Evolutionary conservation across 192 early-diverging fungal species (phyloP).

Genomic region (Podila epigama): DNA sequence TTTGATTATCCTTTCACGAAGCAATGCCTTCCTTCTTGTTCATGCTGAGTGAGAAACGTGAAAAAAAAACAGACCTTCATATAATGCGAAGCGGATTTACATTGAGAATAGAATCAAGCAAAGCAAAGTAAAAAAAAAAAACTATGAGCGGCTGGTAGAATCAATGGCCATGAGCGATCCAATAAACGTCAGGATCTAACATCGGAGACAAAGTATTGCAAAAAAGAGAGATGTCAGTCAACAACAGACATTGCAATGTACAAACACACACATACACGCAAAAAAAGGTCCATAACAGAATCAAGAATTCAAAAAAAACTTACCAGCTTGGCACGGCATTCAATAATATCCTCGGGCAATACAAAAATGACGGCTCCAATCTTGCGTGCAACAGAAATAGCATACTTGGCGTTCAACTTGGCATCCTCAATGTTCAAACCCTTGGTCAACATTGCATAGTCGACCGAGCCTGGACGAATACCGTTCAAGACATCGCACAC

Average conservation of each 20-base stretch:
- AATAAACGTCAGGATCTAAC: slow-evolving; percentile 1
- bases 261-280: not conserved
- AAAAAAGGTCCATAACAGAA: not conserved
- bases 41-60: too few relatives aligned
- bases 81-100: too few relatives aligned
- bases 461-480: slow-evolving; percentile 91
- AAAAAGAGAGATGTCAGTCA: not conserved
- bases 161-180: not conserved
- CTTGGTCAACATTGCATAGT: slow-evolving; percentile 81
- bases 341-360: slow-evolving; percentile 98
- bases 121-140: not conserved
- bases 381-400: slow-evolving; percentile 98
- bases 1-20: too few relatives aligned
- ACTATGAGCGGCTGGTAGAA: not conserved
- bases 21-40: too few relatives aligned
- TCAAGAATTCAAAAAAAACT: slow-evolving; percentile 10
- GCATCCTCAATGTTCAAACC: slow-evolving; percentile 83
- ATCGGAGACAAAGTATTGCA: not conserved
- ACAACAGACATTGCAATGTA: not conserved
- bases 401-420: slow-evolving; percentile 94
- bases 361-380: slow-evolving; percentile 99
- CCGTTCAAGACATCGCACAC: slow-evolving; percentile 93
- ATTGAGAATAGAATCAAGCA: too few relatives aligned
- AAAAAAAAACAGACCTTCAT: too few relatives aligned
- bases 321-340: slow-evolving; percentile 97